Percentiles rank a stretch among this genome's conserved stretches.
Evolutionary conservation across 2,329 filamentous ascomycete species (phyloP).

Genomic region (Albifimbria verrucaria): DNA sequence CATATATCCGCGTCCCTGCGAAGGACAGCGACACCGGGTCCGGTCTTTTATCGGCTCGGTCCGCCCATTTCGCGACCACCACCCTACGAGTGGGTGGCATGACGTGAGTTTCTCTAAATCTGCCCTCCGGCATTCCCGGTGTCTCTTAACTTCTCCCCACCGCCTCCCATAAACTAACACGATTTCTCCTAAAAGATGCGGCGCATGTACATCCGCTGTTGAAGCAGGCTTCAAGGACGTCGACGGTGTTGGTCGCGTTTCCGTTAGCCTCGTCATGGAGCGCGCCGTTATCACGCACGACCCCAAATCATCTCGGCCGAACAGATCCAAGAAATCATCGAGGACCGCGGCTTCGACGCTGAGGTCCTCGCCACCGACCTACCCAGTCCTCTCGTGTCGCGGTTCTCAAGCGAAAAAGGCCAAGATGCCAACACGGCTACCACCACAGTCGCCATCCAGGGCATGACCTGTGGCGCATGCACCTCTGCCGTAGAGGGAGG

Average conservation of each 20-base stretch:
- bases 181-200: conserved; percentile 61
- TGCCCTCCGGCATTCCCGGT: conserved; percentile 14
- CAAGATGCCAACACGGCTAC: conserved; percentile 45
- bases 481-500: conserved; percentile 81
- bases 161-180: conserved; percentile 22
- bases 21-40: conserved; percentile 28
- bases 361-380: conserved; percentile 81
- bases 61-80: conserved; percentile 77
- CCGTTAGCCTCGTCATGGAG: conserved; percentile 92
- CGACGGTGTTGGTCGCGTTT: conserved; percentile 78
- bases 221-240: conserved; percentile 85
- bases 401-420: conserved; percentile 29
- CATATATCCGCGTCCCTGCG: conserved; percentile 44
- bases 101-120: conserved; percentile 51
- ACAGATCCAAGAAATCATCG: conserved; percentile 77
- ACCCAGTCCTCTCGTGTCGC: conserved; percentile 48
- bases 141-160: conserved; percentile 4
- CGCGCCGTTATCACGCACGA: conserved; percentile 93
- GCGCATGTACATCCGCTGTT: conserved; percentile 92
- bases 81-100: conserved; percentile 88
- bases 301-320: conserved; percentile 67
- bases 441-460: conserved; percentile 75
- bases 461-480: conserved; percentile 90
- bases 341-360: conserved; percentile 89
- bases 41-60: conserved; percentile 22